These are phyloP conservation scores for Xylariaceae sp. DNA, from an alignment of 2,329 filamentous ascomycete species.

Conservation along the genomic window DNA sequence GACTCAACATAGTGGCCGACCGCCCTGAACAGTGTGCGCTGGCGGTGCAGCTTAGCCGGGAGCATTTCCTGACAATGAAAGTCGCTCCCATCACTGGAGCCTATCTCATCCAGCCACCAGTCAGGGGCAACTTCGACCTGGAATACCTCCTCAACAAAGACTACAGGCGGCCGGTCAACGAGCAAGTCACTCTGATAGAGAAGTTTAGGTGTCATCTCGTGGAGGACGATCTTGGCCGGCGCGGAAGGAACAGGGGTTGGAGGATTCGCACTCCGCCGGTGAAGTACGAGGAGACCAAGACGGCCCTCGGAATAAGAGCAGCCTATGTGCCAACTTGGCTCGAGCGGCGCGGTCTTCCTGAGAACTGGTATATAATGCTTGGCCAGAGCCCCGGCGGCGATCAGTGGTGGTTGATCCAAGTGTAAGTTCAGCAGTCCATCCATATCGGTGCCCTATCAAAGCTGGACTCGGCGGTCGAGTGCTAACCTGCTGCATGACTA, in stretches of 20 bases:
- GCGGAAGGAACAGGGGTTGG: constrained; percentile 63
- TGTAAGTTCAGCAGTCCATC: too few species aligned
- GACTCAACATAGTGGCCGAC: constrained; percentile 50
- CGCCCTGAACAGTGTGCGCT: constrained; percentile 65
- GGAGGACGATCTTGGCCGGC: constrained; percentile 55
- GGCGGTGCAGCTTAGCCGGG: constrained; percentile 62
- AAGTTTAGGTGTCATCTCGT: constrained; percentile 56
- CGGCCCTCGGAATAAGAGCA: constrained; percentile 57
- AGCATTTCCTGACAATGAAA: constrained; percentile 54
- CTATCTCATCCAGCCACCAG: constrained; percentile 64
- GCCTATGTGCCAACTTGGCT: constrained; percentile 64
- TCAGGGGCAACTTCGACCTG: constrained; percentile 47
- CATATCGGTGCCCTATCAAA: too few species aligned
- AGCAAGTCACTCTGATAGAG: constrained; percentile 54
- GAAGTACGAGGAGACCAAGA: constrained; percentile 50
- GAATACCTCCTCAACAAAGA: constrained; percentile 61
- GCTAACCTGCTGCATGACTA: constrained; percentile 10
- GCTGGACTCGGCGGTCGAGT: constrained; percentile 1
- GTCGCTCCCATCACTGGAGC: constrained; percentile 76
- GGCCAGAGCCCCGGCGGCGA: constrained; percentile 68
- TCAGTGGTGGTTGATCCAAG: constrained; percentile 70
- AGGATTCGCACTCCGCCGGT: constrained; percentile 43
- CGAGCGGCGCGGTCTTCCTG: constrained; percentile 63
- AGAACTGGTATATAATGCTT: constrained; percentile 66
- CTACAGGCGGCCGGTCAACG: constrained; percentile 48